Evolutionary conservation across 495 filamentous ascomycete species (phyloP).

Genomic region (Zalerion maritima): DNA sequence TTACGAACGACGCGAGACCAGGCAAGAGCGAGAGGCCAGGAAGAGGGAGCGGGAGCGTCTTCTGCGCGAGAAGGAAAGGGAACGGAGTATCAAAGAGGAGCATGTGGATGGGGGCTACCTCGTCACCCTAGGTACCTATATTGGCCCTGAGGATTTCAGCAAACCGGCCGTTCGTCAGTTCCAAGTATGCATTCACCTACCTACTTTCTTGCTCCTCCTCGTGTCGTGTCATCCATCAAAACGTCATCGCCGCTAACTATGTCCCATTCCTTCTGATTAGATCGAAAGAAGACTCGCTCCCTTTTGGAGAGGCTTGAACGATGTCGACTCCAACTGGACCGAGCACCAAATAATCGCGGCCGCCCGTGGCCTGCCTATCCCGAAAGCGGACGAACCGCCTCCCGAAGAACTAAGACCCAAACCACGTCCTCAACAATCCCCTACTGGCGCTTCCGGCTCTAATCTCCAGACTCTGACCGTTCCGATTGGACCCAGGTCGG

Average conservation of each 20-base stretch:
- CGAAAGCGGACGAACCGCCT: conserved; percentile 67
- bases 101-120: conserved; percentile 89
- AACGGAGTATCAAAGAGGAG: conserved; percentile 86
- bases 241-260: neutral
- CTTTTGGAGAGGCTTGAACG: conserved; percentile 88
- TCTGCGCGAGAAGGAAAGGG: conserved; percentile 63
- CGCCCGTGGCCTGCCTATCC: conserved; percentile 71
- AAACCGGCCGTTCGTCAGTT: conserved; percentile 81
- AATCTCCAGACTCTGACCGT: conserved; percentile 57
- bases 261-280: conserved; percentile 24
- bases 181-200: conserved; percentile 46
- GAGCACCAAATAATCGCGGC: conserved; percentile 89
- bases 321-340: conserved; percentile 78
- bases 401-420: conserved; percentile 44
- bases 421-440: conserved; percentile 25
- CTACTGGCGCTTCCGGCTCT: conserved; percentile 13
- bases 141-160: conserved; percentile 82
- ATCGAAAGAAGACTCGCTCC: conserved; percentile 87
- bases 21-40: conserved; percentile 78
- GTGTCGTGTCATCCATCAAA: neutral
- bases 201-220: neutral
- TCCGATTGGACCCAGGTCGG: conserved; percentile 58
- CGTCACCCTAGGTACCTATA: conserved; percentile 89
- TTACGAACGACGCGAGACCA: conserved; percentile 61
- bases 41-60: conserved; percentile 68